Evolutionary conservation across 2,329 filamentous ascomycete species (phyloP).

Genomic region (Exutisphaerella laricina): DNA sequence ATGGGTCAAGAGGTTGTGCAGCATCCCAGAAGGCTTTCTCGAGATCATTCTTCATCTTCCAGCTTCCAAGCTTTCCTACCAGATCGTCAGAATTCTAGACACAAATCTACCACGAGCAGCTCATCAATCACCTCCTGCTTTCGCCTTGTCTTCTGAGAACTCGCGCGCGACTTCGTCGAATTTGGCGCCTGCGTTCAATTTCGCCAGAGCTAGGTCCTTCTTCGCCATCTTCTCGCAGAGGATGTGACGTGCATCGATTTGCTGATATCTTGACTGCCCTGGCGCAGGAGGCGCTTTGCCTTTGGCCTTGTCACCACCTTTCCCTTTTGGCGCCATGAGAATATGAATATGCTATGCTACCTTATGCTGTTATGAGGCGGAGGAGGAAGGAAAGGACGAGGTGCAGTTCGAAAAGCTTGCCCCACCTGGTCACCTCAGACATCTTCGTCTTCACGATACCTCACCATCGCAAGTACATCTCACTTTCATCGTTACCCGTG

Average conservation of each 20-base stretch:
- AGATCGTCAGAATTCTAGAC: too few species aligned
- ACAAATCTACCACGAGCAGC: too few species aligned
- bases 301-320: conserved; percentile 21
- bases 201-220: conserved; percentile 68
- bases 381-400: too few species aligned
- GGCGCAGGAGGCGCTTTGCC: conserved; percentile 24
- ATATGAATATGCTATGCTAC: too few species aligned
- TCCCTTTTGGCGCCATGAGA: conserved; percentile 35
- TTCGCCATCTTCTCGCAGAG: conserved; percentile 72
- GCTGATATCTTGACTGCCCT: conserved; percentile 41
- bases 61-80: conserved; percentile 42
- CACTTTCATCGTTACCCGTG: too few species aligned
- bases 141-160: conserved; percentile 72
- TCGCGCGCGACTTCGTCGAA: conserved; percentile 70
- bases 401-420: too few species aligned
- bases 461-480: too few species aligned
- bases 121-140: conserved; percentile 34
- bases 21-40: conserved; percentile 66
- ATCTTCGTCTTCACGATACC: too few species aligned
- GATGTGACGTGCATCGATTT: conserved; percentile 71
- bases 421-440: too few species aligned
- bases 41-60: conserved; percentile 60
- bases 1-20: conserved; percentile 63
- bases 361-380: too few species aligned
- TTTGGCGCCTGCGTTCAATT: conserved; percentile 60